Evolutionary conservation across 2,329 filamentous ascomycete species (phyloP).

Genomic region (Paracoccidioides brasiliensis): DNA sequence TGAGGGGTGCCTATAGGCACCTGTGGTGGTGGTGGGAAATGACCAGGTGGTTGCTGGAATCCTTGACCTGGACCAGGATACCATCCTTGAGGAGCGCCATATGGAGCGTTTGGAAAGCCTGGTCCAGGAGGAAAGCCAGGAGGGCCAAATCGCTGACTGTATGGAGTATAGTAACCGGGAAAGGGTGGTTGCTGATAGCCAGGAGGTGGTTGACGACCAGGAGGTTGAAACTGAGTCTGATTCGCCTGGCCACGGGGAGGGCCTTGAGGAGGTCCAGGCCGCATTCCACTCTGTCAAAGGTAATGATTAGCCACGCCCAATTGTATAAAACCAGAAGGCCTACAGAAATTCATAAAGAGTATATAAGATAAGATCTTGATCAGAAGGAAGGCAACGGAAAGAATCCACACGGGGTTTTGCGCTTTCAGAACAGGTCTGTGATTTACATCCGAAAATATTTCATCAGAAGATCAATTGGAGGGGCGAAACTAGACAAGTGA

Average conservation of each 20-base stretch:
- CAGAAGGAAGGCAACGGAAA: slow-evolving; percentile 99
- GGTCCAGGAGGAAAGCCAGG: slow-evolving; percentile 43
- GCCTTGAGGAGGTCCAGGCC: slow-evolving; percentile 29
- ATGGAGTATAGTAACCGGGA: slow-evolving; percentile 33
- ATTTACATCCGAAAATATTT: slow-evolving; percentile 96
- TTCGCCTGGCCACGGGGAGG: slow-evolving; percentile 31
- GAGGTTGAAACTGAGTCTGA: slow-evolving; percentile 23
- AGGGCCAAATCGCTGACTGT: slow-evolving; percentile 35
- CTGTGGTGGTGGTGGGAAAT: slow-evolving; percentile 50
- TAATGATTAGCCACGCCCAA: slow-evolving; percentile 5
- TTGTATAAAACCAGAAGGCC: not conserved
- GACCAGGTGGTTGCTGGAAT: slow-evolving; percentile 54
- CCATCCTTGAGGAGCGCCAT: slow-evolving; percentile 64
- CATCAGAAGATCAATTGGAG: slow-evolving; percentile 52
- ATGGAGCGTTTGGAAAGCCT: slow-evolving; percentile 62
- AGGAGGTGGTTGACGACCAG: slow-evolving; percentile 25
- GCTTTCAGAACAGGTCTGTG: slow-evolving; percentile 67
- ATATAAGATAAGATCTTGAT: slow-evolving; percentile 31
- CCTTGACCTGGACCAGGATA: slow-evolving; percentile 62
- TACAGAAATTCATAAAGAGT: not conserved
- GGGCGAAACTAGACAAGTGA: not conserved
- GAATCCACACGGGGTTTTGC: slow-evolving; percentile 85
- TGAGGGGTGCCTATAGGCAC: slow-evolving; percentile 46
- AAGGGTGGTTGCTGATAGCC: slow-evolving; percentile 32
- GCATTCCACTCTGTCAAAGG: slow-evolving; percentile 28